Percentiles rank a stretch among this genome's conserved stretches.
Conservation (phyloP, 495 filamentous ascomycete genomes). For the Neurospora sp. region DNA sequence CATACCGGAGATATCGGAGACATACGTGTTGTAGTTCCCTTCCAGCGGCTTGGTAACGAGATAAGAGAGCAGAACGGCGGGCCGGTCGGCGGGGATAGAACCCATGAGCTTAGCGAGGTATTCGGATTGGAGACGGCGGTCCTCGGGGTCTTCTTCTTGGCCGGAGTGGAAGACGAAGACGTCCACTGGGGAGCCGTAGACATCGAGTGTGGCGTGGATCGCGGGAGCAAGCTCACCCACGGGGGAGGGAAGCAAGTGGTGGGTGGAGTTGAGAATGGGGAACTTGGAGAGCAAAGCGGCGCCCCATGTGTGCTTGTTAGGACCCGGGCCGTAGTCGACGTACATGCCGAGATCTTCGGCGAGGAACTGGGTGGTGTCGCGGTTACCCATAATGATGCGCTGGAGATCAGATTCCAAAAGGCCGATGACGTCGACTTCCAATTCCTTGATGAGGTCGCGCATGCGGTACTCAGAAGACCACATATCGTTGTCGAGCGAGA, state of each 20-base stretch:
- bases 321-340: constrained; percentile 92
- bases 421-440: constrained; percentile 91
- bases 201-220: constrained; percentile 88
- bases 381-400: constrained; percentile 99
- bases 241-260: constrained; percentile 87
- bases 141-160: constrained; percentile 94
- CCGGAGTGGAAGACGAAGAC: constrained; percentile 98
- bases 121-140: constrained; percentile 77
- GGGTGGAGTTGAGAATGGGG: constrained; percentile 93
- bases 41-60: constrained; percentile 81
- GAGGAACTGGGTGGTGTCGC: constrained; percentile 89
- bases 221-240: constrained; percentile 93
- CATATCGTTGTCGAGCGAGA: constrained; percentile 97
- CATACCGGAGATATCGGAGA: constrained; percentile 81
- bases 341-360: constrained; percentile 98
- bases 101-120: constrained; percentile 89
- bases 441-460: constrained; percentile 81
- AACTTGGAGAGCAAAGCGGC: constrained; percentile 90
- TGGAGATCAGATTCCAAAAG: constrained; percentile 90
- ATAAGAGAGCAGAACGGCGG: constrained; percentile 80
- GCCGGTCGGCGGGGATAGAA: constrained; percentile 51
- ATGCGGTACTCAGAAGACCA: constrained; percentile 94
- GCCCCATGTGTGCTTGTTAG: constrained; percentile 99
- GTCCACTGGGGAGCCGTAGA: constrained; percentile 83
- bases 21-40: constrained; percentile 97